Percentiles rank a stretch among this genome's conserved stretches.
Conservation (phyloP, 139 green algal species). For the Closterium sp. region DNA sequence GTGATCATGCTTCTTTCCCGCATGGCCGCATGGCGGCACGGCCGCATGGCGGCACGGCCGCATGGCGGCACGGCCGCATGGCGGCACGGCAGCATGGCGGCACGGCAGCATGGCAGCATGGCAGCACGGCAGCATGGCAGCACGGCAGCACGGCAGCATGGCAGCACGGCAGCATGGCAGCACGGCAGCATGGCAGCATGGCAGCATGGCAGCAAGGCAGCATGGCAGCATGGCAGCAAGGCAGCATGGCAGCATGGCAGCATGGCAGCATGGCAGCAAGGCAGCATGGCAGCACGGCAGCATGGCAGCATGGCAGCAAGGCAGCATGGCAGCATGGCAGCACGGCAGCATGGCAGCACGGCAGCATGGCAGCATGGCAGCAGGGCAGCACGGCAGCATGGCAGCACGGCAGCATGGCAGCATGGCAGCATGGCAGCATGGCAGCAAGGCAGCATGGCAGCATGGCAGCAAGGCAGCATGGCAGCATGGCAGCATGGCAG, state of each 20-base stretch:
- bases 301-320: not conserved
- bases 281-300: too few relatives aligned
- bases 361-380: not conserved
- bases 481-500: too few relatives aligned
- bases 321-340: too few relatives aligned
- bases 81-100: not conserved
- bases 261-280: not conserved
- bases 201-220: not conserved
- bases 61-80: too few relatives aligned
- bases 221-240: not conserved
- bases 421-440: not conserved
- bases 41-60: too few relatives aligned
- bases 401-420: too few relatives aligned
- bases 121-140: not conserved
- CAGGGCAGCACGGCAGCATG: too few relatives aligned
- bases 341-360: not conserved
- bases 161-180: too few relatives aligned
- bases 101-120: not conserved
- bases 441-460: not conserved
- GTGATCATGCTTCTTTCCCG: too few relatives aligned
- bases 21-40: too few relatives aligned
- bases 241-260: too few relatives aligned
- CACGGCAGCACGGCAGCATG: not conserved
- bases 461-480: too few relatives aligned
- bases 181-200: not conserved